Evolutionary conservation across 805 yeast species (phyloP), one percentile per base, ranked within the genome.

Genomic region (Hanseniaspora guilliermondii): DNA sequence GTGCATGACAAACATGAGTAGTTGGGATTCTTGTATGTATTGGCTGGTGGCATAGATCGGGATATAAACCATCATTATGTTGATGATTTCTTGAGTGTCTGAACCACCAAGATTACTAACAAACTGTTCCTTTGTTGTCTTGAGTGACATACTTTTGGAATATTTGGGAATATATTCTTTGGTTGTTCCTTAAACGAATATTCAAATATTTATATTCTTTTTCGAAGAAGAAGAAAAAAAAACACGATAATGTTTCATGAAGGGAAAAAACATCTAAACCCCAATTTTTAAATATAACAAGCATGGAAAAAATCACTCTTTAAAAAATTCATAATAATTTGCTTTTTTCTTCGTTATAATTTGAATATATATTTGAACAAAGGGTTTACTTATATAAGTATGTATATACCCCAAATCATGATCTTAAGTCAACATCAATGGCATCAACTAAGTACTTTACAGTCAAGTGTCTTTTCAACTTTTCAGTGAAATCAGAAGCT

Each of bases 401-500:
- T 14, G 6, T 21, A 40, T 21, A 40, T 21, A 40, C 8, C 24
- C 2, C n/a, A 40, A 40, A 14, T 44, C 19, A 49, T 14, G 47
- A 32, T 50, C 54, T 50, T 37, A 50, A 44, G 68, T 84, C 93
- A 50, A 82, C 68, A 58, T 83, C 87, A 58, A 85, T 73, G 60
- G 84, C 69, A 56, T 77, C 79, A 57, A 87, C 75, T 65, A 91
- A 73, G 63, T 88, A 82, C 71, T 88, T 91, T 37, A 86, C 78
- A 72, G 91, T 97, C 59, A 88, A 73, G 67, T 94, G 84, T 73
- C 82, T 83, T 74, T 97, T 82, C 47, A 93, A 87, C 67, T 87
- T 95, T 32, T 73, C 72, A 35, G 93, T 79, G 97, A 97, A 93
- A 66, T 87, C 96, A 61, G 80, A 79, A 38, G 97, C 93, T 61